phyloP scores from a whole-genome alignment of 495 filamentous ascomycete species.

The Podospora appendiculata region DNA sequence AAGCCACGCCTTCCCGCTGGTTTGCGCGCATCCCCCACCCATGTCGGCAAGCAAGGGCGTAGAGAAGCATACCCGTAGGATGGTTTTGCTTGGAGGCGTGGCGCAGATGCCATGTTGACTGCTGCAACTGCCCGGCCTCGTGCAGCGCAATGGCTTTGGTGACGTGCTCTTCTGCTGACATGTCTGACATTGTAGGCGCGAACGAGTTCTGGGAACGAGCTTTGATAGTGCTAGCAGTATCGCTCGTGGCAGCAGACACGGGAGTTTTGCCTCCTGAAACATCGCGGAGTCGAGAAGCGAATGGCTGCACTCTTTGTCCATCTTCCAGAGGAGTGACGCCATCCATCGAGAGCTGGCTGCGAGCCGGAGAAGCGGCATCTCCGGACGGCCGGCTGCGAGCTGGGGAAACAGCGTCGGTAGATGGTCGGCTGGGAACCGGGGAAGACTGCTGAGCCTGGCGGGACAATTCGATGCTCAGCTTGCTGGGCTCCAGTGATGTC shows the following conservation, averaged over 20 bases:
- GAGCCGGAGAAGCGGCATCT: not conserved
- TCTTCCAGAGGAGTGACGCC: slow-evolving; percentile 15
- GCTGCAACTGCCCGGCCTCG: slow-evolving; percentile 73
- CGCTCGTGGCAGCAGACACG: slow-evolving; percentile 51
- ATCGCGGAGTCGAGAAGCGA: slow-evolving; percentile 30
- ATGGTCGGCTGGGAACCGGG: slow-evolving; percentile 39
- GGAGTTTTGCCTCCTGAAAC: slow-evolving; percentile 27
- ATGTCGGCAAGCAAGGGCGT: slow-evolving; percentile 92
- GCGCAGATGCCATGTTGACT: slow-evolving; percentile 92
- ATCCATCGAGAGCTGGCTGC: slow-evolving; percentile 20
- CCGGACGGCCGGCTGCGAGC: slow-evolving; percentile 20
- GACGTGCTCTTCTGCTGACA: slow-evolving; percentile 80
- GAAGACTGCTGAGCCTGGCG: slow-evolving; percentile 25
- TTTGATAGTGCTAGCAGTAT: slow-evolving; percentile 58
- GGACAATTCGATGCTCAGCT: slow-evolving; percentile 34
- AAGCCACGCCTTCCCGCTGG: slow-evolving; percentile 78
- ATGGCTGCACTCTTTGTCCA: slow-evolving; percentile 26
- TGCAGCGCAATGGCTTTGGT: slow-evolving; percentile 81
- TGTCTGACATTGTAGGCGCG: slow-evolving; percentile 41
- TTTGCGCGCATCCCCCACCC: slow-evolving; percentile 97
- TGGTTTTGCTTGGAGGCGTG: slow-evolving; percentile 78
- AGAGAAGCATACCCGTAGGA: slow-evolving; percentile 90
- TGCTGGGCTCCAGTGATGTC: slow-evolving; percentile 37
- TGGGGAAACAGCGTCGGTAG: slow-evolving; percentile 23
- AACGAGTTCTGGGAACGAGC: slow-evolving; percentile 45